These are phyloP conservation scores for Xylaria flabelliformis DNA, from an alignment of 495 filamentous ascomycete species.

Conservation along the genomic window DNA sequence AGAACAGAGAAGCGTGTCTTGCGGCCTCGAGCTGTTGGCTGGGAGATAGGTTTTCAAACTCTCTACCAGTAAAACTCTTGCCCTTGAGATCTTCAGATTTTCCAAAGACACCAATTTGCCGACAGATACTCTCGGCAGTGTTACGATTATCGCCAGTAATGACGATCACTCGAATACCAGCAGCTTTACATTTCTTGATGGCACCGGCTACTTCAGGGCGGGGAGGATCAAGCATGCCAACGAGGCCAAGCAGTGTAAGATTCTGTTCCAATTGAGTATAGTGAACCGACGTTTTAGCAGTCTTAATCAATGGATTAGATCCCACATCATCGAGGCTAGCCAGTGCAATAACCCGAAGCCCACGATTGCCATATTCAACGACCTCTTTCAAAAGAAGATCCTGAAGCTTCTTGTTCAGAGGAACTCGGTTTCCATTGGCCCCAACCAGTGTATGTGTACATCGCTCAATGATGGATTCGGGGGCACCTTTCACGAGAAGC, in stretches of 20 bases:
- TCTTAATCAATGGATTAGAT: conserved; percentile 70
- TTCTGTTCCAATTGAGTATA: conserved; percentile 88
- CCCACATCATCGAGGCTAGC: conserved; percentile 77
- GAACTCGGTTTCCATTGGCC: conserved; percentile 72
- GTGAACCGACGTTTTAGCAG: conserved; percentile 79
- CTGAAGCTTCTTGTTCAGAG: conserved; percentile 68
- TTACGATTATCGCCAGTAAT: conserved; percentile 98
- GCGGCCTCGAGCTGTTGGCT: conserved; percentile 81
- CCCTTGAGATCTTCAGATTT: conserved; percentile 80
- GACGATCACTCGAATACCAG: conserved; percentile 95
- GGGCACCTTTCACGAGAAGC: conserved; percentile 95
- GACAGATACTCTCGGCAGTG: conserved; percentile 97
- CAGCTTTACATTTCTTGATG: conserved; percentile 86
- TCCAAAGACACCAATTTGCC: conserved; percentile 93
- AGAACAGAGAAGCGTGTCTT: conserved; percentile 88
- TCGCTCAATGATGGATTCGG: conserved; percentile 90
- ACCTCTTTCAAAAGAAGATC: conserved; percentile 77
- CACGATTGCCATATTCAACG: conserved; percentile 86
- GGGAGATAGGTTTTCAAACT: conserved; percentile 87
- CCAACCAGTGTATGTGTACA: conserved; percentile 83
- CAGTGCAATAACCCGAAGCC: conserved; percentile 93
- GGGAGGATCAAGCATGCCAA: conserved; percentile 97
- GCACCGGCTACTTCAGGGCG: conserved; percentile 89
- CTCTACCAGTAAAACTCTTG: conserved; percentile 93
- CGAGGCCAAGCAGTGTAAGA: conserved; percentile 91